These are phyloP conservation scores for Tolypocladium ophioglossoides DNA, from an alignment of 2,329 filamentous ascomycete genomes.

Conservation along the genomic window DNA sequence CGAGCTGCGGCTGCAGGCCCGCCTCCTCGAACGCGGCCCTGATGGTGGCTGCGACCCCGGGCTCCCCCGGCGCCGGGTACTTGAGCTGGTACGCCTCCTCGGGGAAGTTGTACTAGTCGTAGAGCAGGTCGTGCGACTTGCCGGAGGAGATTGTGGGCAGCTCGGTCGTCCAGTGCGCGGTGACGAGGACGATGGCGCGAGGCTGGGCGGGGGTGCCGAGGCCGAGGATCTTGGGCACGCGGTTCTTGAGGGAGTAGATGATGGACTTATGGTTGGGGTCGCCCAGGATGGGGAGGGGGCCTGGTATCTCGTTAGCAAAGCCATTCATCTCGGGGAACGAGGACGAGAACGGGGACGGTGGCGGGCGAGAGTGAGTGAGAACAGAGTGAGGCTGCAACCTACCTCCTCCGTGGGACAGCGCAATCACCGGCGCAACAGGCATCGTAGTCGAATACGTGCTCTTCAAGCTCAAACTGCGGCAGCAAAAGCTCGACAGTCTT, in stretches of 20 bases:
- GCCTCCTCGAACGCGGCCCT: slow-evolving; percentile 31
- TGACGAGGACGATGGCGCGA: slow-evolving; percentile 43
- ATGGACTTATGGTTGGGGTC: slow-evolving; percentile 42
- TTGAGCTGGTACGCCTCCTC: slow-evolving; percentile 41
- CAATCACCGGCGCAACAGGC: slow-evolving; percentile 32
- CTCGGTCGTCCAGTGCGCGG: slow-evolving; percentile 44
- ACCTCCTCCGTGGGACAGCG: slow-evolving; percentile 41
- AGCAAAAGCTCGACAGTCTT: neutral
- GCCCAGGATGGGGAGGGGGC: slow-evolving; percentile 47
- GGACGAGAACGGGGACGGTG: neutral
- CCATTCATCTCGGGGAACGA: neutral
- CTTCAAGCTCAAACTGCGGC: neutral
- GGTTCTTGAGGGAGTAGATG: slow-evolving; percentile 38
- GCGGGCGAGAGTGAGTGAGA: neutral
- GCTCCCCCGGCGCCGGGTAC: slow-evolving; percentile 45
- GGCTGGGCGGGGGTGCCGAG: slow-evolving; percentile 39
- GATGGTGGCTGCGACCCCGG: slow-evolving; percentile 39
- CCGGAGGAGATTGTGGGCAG: slow-evolving; percentile 40
- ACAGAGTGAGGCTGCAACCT: slow-evolving; percentile 4
- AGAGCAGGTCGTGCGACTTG: slow-evolving; percentile 35
- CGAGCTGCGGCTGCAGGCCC: slow-evolving; percentile 31
- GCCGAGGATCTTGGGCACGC: slow-evolving; percentile 44
- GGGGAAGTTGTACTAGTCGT: slow-evolving; percentile 52
- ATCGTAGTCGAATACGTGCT: slow-evolving; percentile 15
- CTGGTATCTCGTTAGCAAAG: slow-evolving; percentile 12